Conservation (phyloP, 192 early-diverging fungal genomes). For the Rhizoclosmatium globosum region DNA sequence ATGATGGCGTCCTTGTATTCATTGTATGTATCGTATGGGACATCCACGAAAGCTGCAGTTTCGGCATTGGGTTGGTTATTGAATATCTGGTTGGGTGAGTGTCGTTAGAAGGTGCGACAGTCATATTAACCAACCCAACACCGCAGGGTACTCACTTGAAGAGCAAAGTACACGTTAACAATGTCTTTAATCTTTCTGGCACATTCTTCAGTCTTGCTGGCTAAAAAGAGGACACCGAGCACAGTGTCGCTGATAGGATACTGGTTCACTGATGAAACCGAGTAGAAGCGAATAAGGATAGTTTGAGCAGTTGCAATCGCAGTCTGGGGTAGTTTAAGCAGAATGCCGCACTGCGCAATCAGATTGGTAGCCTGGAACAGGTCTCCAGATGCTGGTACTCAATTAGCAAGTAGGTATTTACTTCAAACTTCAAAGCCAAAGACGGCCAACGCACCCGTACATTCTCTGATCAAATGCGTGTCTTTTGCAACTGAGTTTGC, state of each 20-base stretch:
- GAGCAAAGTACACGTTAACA: conserved; percentile 77
- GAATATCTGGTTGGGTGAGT: neutral
- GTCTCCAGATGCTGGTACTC: no score
- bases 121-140: no score
- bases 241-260: conserved; percentile 67
- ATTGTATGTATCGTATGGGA: conserved; percentile 56
- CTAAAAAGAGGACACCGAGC: conserved; percentile 54
- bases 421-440: no score
- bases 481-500: no score
- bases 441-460: no score
- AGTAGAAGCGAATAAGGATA: conserved; percentile 93
- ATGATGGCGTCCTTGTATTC: conserved; percentile 84
- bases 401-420: no score
- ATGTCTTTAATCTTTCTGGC: conserved; percentile 82
- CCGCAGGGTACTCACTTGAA: neutral
- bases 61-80: neutral
- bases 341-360: no score
- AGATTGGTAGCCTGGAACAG: no score
- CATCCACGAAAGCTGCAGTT: conserved; percentile 25
- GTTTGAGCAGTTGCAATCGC: conserved; percentile 97
- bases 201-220: conserved; percentile 76
- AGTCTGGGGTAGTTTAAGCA: conserved; percentile 70
- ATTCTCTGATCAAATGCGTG: no score
- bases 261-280: conserved; percentile 74
- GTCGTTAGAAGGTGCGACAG: neutral